A percentile compares a stretch with the other conserved stretches of the same genome.
These are phyloP conservation scores for Globisporangium okanoganense DNA, from an alignment of 352 stramenopile species.

Conservation along the genomic window DNA sequence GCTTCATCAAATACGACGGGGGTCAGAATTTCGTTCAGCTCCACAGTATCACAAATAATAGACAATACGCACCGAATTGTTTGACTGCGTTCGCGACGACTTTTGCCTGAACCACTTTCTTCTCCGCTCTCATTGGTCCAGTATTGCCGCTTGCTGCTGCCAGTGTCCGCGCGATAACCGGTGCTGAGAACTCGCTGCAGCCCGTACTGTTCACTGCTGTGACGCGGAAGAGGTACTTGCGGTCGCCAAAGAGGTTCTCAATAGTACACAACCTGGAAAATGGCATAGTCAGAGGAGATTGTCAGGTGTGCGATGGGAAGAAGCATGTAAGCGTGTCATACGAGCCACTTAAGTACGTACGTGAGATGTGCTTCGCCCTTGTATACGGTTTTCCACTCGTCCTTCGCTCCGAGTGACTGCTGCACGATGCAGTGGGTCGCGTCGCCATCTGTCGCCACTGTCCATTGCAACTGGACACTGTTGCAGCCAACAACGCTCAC, in stretches of 20 bases:
- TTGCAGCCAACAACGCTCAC: slow-evolving; percentile 1
- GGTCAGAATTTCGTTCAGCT: background rate
- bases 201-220: slow-evolving; percentile 9
- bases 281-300: background rate
- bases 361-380: slow-evolving; percentile 14
- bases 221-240: slow-evolving; percentile 28
- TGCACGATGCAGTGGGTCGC: slow-evolving; percentile 20
- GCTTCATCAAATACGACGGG: background rate
- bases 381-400: slow-evolving; percentile 23
- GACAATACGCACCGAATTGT: slow-evolving; percentile 6
- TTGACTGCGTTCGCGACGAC: slow-evolving; percentile 6
- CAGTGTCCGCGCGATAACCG: slow-evolving; percentile 8
- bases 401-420: slow-evolving; percentile 16
- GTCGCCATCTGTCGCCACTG: background rate
- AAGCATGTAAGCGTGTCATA: background rate
- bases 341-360: slow-evolving; percentile 6
- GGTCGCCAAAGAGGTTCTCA: slow-evolving; percentile 14
- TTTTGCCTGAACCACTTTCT: background rate
- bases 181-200: slow-evolving; percentile 17
- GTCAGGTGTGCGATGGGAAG: background rate
- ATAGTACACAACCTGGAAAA: slow-evolving; percentile 12
- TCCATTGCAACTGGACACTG: slow-evolving; percentile 8
- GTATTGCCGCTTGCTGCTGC: background rate
- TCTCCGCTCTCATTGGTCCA: background rate
- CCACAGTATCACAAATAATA: background rate